Conservation (phyloP, 2,329 filamentous ascomycete genomes). For the Myriosclerotinia curreyana region DNA sequence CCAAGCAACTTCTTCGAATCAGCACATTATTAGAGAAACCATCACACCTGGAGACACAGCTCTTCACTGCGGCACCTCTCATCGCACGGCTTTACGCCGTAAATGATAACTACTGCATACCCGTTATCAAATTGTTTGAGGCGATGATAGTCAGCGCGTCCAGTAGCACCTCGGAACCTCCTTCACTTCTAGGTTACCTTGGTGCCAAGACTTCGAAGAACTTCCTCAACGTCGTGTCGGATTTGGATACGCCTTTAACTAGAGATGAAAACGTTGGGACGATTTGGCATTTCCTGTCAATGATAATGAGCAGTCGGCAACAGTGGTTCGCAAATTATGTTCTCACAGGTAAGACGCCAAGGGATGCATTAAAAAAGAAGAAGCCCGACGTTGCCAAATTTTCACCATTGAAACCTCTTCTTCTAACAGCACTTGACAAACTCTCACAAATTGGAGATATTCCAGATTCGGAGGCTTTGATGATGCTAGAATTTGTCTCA, state of each 20-base stretch:
- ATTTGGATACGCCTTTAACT: conserved; percentile 71
- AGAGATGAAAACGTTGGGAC: conserved; percentile 61
- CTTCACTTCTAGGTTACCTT: conserved; percentile 89
- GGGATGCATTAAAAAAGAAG: conserved; percentile 63
- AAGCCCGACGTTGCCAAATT: conserved; percentile 44
- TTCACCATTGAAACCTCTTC: conserved; percentile 56
- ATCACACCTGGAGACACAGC: conserved; percentile 67
- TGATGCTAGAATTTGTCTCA: conserved; percentile 82
- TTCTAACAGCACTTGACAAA: conserved; percentile 69
- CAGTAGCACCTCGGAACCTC: conserved; percentile 67
- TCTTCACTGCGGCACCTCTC: conserved; percentile 77
- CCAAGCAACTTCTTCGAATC: conserved; percentile 66
- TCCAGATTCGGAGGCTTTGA: conserved; percentile 63
- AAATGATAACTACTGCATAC: conserved; percentile 61
- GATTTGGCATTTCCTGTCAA: conserved; percentile 83
- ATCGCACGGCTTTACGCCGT: conserved; percentile 73
- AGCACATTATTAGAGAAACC: conserved; percentile 62
- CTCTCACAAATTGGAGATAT: conserved; percentile 64
- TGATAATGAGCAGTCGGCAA: conserved; percentile 83
- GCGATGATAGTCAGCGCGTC: conserved; percentile 69
- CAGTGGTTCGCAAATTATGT: conserved; percentile 96
- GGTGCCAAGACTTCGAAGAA: conserved; percentile 78
- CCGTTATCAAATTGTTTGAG: conserved; percentile 68
- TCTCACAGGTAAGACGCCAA: conserved; percentile 81
- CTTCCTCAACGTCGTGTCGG: conserved; percentile 75